Percentiles rank a stretch among this genome's conserved stretches.
Evolutionary conservation across 345 rosid genomes (phyloP).

Genomic region (Brassica nigra): DNA sequence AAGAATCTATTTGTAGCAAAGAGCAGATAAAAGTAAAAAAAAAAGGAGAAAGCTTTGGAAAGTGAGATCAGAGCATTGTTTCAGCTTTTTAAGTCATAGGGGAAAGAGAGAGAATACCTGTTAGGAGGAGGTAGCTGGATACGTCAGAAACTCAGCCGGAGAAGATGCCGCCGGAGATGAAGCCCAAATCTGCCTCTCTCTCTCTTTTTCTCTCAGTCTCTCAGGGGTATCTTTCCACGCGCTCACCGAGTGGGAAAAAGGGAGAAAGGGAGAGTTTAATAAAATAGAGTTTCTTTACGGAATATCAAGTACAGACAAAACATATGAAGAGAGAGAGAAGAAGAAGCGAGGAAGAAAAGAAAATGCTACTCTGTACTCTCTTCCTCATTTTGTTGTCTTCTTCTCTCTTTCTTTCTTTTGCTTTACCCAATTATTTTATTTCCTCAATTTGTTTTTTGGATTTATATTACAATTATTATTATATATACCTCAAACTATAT

Average conservation of each 20-base stretch:
- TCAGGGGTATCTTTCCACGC: slow-evolving; percentile 13
- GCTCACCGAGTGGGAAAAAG: slow-evolving; percentile 27
- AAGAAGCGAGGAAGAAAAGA: slow-evolving; percentile 3
- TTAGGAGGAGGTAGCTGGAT: slow-evolving; percentile 1
- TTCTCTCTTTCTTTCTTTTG: not conserved
- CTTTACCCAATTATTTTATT: not conserved
- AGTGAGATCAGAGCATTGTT: slow-evolving; percentile 33
- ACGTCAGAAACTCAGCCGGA: slow-evolving; percentile 38
- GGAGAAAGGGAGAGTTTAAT: not conserved
- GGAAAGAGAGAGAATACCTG: slow-evolving; percentile 19
- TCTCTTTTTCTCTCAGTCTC: not conserved
- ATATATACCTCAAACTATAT: not conserved
- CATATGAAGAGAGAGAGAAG: slow-evolving; percentile 27
- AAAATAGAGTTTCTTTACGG: not conserved
- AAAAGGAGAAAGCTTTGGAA: not conserved
- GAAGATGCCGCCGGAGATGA: slow-evolving; percentile 25
- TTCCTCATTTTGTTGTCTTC: not conserved
- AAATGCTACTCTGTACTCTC: slow-evolving; percentile 8
- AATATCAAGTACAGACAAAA: slow-evolving; percentile 37
- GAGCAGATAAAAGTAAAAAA: too few species aligned
- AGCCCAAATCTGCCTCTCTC: slow-evolving; percentile 20
- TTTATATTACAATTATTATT: not conserved
- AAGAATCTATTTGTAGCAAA: slow-evolving; percentile 27
- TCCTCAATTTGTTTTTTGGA: not conserved
- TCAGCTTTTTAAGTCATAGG: not conserved